Base-by-base conservation (phyloP, 2,329 filamentous ascomycete genomes). In the Pseudogymnoascus sp. region DNA sequence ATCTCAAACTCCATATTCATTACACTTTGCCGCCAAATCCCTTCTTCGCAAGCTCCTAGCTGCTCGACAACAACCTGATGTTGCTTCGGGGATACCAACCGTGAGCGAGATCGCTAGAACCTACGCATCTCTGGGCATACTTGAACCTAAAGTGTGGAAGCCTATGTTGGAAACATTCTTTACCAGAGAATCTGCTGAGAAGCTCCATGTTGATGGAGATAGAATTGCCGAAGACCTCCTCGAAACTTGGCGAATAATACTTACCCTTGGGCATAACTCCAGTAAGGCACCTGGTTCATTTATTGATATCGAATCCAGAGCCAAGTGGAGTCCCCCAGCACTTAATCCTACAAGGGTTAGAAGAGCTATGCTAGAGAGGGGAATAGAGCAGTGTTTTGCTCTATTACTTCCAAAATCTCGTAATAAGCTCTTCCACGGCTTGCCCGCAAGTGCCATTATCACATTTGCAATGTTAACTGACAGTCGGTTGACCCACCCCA, bases 21-120 rank as follows among this genome's bases (percentile, higher is more conserved):
- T 70, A 25, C 60, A 65, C 14, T 60, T 64, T 22, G 41, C 59
- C 25, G 64, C 66, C 16, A 64, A 35, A 25, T 49, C 42, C 7
- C 55, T 74, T 19, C 59, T 70, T 16, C 64, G 62, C 9, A 62
- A 62, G 11, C 63, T 73, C 12, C 64, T 68, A 30, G 12, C 60
- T 16, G 66, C 66, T 23, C 72, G 70, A 35, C 36, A 41, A 4
- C 19, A 63, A 11, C 25, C 68, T 60, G 67, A 67, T 6, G 63
- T 66, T 28, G 67, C 67, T 4, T 25, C 64, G 3, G 62, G 60
- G 25, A 58, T 72, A 4, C 72, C 72, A 36, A 65, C 65, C 12
- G 62, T 68, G 22, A 66, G 70, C 8, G 71, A 73, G 33, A 60
- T 73, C 14, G 67, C 67, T 16, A 64, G 28, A 28, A 63, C 68